Evolutionary conservation across 108 stramenopile species (phyloP).

Genomic region (Fistulifera pelliculosa): DNA sequence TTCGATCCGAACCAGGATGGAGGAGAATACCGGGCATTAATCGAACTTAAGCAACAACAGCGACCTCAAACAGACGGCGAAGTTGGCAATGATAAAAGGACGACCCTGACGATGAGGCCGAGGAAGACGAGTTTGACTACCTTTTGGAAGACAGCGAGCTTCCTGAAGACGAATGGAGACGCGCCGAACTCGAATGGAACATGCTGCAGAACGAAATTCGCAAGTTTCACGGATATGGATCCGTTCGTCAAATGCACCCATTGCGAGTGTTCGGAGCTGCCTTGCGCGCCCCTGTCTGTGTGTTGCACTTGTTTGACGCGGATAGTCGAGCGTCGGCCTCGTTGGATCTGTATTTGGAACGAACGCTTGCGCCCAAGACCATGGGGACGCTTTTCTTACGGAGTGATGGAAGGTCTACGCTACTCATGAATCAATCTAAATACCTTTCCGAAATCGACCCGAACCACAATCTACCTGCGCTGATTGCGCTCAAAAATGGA

Average conservation of each 20-base stretch:
- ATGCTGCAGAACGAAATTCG: conserved; percentile 36
- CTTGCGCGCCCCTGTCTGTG: conserved; percentile 32
- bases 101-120: conserved; percentile 17
- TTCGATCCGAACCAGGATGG: conserved; percentile 77
- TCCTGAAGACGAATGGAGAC: conserved; percentile 27
- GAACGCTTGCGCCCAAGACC: conserved; percentile 17
- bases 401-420: conserved; percentile 36
- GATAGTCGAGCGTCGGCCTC: conserved; percentile 46
- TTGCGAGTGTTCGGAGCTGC: conserved; percentile 45
- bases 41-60: conserved; percentile 24
- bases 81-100: conserved; percentile 10
- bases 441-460: conserved; percentile 19
- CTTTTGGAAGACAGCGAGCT: conserved; percentile 62
- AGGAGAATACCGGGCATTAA: conserved; percentile 63
- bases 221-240: conserved; percentile 65
- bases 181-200: conserved; percentile 51
- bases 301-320: conserved; percentile 65
- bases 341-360: conserved; percentile 66
- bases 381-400: conserved; percentile 65
- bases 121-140: conserved; percentile 71
- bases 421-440: conserved; percentile 29
- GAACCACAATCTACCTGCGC: conserved; percentile 46
- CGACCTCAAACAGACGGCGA: background rate
- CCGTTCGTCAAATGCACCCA: conserved; percentile 72
- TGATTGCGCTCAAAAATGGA: conserved; percentile 64